A percentile compares a stretch with the other conserved stretches of the same genome.
These are phyloP conservation scores for Carex kokanica DNA, from an alignment of 176 grass and related monocot species.

Conservation along the genomic window DNA sequence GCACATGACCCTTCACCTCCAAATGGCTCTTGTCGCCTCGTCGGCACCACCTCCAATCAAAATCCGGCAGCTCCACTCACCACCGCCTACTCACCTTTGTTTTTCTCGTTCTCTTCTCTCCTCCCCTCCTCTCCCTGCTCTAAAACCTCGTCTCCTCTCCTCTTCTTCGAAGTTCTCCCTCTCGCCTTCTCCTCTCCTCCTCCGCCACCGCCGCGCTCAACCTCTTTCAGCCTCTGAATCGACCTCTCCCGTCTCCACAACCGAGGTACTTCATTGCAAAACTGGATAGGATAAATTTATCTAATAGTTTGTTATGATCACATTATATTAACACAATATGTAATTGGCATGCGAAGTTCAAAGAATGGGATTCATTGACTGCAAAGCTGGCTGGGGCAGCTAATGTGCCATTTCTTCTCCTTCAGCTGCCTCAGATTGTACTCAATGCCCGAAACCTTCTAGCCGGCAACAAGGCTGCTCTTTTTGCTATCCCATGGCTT, in stretches of 20 bases:
- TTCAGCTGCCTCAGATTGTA: slow-evolving; percentile 93
- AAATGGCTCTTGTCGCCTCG: slow-evolving; percentile 28
- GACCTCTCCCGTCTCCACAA: not conserved
- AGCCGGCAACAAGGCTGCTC: slow-evolving; percentile 76
- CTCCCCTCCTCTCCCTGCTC: not conserved
- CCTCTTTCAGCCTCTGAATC: slow-evolving; percentile 30
- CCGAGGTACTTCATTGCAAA: slow-evolving; percentile 5
- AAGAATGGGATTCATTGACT: slow-evolving; percentile 83
- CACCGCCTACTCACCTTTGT: not conserved
- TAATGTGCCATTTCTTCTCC: slow-evolving; percentile 92
- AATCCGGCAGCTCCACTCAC: not conserved
- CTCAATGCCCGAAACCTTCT: slow-evolving; percentile 94
- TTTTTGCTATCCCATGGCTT: slow-evolving; percentile 91
- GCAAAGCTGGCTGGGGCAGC: slow-evolving; percentile 68
- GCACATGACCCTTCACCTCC: slow-evolving; percentile 29
- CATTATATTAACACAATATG: not conserved
- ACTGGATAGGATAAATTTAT: not conserved
- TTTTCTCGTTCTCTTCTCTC: not conserved
- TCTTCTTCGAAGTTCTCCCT: slow-evolving; percentile 13
- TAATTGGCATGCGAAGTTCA: slow-evolving; percentile 42
- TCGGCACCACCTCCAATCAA: not conserved
- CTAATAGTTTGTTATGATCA: not conserved
- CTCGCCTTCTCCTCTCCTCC: slow-evolving; percentile 25
- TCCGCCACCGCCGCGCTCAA: slow-evolving; percentile 19
- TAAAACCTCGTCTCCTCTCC: slow-evolving; percentile 21